Evolutionary conservation across 2,329 filamentous ascomycete species (phyloP).

Genomic region (Didymella lethalis): DNA sequence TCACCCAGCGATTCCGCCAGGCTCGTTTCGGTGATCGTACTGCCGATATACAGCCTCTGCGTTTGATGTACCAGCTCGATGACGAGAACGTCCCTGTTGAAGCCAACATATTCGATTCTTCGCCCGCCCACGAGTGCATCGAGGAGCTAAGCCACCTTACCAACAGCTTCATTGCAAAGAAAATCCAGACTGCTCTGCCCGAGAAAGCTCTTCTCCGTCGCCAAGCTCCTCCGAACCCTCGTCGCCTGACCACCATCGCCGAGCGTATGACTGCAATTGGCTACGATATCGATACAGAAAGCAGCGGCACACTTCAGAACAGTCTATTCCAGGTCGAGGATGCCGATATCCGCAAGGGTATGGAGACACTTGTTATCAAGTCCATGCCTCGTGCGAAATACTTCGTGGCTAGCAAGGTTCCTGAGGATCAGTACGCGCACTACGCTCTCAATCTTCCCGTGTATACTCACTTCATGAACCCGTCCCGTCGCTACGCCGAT

Average conservation of each 20-base stretch:
- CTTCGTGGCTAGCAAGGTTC: slow-evolving; percentile 81
- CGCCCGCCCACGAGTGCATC: slow-evolving; percentile 86
- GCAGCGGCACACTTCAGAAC: slow-evolving; percentile 90
- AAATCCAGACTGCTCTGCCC: slow-evolving; percentile 77
- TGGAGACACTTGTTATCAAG: slow-evolving; percentile 96
- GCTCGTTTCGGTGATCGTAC: slow-evolving; percentile 81
- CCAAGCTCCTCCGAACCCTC: slow-evolving; percentile 83
- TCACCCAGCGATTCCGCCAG: slow-evolving; percentile 91
- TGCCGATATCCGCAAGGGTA: slow-evolving; percentile 88
- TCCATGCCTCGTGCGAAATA: slow-evolving; percentile 97
- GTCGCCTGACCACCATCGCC: slow-evolving; percentile 87
- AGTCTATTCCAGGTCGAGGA: slow-evolving; percentile 95
- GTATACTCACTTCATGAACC: slow-evolving; percentile 97
- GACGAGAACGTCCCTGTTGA: slow-evolving; percentile 98
- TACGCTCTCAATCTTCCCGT: slow-evolving; percentile 91
- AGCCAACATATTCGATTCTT: slow-evolving; percentile 94
- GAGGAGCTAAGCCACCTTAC: slow-evolving; percentile 96
- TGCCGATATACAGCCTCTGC: slow-evolving; percentile 81
- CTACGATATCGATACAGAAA: slow-evolving; percentile 86
- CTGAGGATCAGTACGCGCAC: slow-evolving; percentile 81
- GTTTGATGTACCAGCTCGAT: slow-evolving; percentile 90
- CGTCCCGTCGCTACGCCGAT: slow-evolving; percentile 92
- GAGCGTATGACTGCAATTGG: slow-evolving; percentile 93
- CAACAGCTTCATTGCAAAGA: slow-evolving; percentile 87
- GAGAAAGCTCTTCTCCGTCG: slow-evolving; percentile 93